A percentile compares a stretch with the other conserved stretches of the same genome.
These are phyloP conservation scores for Stemphylium lycopersici DNA, from an alignment of 2,329 filamentous ascomycete genomes.

Conservation along the genomic window DNA sequence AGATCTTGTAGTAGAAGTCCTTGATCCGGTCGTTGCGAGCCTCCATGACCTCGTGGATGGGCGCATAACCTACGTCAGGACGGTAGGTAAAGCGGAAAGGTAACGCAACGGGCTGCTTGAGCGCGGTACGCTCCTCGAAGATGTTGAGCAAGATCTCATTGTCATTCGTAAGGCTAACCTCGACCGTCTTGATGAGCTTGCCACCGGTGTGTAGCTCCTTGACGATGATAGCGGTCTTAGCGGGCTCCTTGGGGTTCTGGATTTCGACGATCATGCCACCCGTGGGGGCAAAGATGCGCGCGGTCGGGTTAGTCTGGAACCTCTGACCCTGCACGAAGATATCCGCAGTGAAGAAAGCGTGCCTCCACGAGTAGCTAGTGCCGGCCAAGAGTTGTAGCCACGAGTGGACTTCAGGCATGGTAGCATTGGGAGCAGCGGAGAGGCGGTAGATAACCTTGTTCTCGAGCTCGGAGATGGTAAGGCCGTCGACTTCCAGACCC, in stretches of 20 bases:
- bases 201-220: constrained; percentile 86
- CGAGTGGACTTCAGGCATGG: constrained; percentile 77
- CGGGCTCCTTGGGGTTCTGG: constrained; percentile 76
- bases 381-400: constrained; percentile 92
- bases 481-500: constrained; percentile 74
- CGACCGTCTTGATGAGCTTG: constrained; percentile 86
- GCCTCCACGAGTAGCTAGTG: constrained; percentile 85
- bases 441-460: constrained; percentile 85
- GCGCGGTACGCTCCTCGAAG: constrained; percentile 89
- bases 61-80: constrained; percentile 95
- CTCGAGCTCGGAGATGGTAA: constrained; percentile 80
- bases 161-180: constrained; percentile 75
- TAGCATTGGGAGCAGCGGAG: constrained; percentile 73
- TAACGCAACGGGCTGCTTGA: constrained; percentile 80
- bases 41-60: constrained; percentile 95
- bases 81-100: constrained; percentile 91
- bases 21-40: constrained; percentile 97
- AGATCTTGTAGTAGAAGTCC: constrained; percentile 97
- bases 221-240: constrained; percentile 83
- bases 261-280: constrained; percentile 92
- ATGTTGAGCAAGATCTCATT: constrained; percentile 87
- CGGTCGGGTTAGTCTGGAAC: constrained; percentile 96
- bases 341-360: constrained; percentile 91
- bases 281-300: constrained; percentile 84
- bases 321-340: constrained; percentile 94